These are phyloP conservation scores for Termitomyces titanicus DNA, from an alignment of 768 basidiomycete species.

Conservation along the genomic window DNA sequence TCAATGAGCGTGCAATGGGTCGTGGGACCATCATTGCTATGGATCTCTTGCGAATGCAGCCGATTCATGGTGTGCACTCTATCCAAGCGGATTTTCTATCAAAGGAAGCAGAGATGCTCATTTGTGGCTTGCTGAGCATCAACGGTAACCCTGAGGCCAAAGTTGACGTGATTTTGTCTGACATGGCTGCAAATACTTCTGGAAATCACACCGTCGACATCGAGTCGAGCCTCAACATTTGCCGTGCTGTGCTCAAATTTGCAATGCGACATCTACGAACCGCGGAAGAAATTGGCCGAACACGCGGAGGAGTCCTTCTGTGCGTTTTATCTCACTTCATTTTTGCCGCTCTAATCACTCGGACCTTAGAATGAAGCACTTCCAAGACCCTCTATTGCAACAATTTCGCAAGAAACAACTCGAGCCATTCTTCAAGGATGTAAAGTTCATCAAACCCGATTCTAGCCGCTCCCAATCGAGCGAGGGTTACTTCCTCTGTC, in stretches of 20 bases:
- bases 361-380: constrained; percentile 72
- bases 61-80: constrained; percentile 69
- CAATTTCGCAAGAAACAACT: constrained; percentile 61
- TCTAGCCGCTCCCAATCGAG: constrained; percentile 74
- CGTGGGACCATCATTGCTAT: constrained; percentile 61
- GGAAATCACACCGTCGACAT: constrained; percentile 69
- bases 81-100: constrained; percentile 79
- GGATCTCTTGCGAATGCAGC: constrained; percentile 71
- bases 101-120: constrained; percentile 39
- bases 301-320: constrained; percentile 55
- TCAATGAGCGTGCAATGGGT: not conserved
- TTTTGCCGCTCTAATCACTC: not conserved
- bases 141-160: constrained; percentile 31
- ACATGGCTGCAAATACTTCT: constrained; percentile 85
- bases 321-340: constrained; percentile 26
- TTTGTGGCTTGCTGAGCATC: constrained; percentile 34
- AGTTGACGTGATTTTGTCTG: constrained; percentile 82
- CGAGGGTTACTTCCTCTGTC: constrained; percentile 86
- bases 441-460: constrained; percentile 75
- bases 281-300: constrained; percentile 38
- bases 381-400: constrained; percentile 67
- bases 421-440: constrained; percentile 59
- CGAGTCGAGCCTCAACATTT: constrained; percentile 68
- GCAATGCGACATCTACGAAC: constrained; percentile 48
- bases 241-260: constrained; percentile 70